Percentiles rank a stretch among this genome's conserved stretches.
Evolutionary conservation across 1,284 basidiomycete species (phyloP).

Genomic region (Agaricales sp.): DNA sequence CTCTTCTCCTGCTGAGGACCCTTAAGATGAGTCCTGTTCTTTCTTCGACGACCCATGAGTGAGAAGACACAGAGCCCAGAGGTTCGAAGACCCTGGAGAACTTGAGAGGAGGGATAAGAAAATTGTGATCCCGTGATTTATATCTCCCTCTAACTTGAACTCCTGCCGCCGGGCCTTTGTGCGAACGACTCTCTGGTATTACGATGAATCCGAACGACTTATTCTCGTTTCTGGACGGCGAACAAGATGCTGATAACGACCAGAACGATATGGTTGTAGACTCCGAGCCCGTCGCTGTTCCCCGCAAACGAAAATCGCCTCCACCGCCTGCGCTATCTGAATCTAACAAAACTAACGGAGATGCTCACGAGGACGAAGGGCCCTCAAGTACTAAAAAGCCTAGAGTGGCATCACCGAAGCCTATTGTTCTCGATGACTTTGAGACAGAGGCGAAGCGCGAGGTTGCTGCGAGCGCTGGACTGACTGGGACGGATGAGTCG

Average conservation of each 20-base stretch:
- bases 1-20: conserved; percentile 27
- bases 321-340: conserved; percentile 2
- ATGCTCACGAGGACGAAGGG: conserved; percentile 7
- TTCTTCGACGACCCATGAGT: conserved; percentile 68
- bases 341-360: neutral
- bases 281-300: neutral
- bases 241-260: conserved; percentile 14
- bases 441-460: conserved; percentile 85
- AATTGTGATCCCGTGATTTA: neutral
- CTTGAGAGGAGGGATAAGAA: neutral
- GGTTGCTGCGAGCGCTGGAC: conserved; percentile 74
- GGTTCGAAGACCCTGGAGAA: neutral
- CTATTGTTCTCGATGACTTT: conserved; percentile 82
- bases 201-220: conserved; percentile 24
- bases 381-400: conserved; percentile 33
- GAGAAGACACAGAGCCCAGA: neutral
- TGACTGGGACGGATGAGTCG: conserved; percentile 60
- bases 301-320: conserved; percentile 13
- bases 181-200: neutral
- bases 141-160: neutral
- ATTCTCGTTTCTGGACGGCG: conserved; percentile 32
- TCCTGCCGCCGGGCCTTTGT: conserved; percentile 2
- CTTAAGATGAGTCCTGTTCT: conserved; percentile 84
- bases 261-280: conserved; percentile 10
- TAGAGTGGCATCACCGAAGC: conserved; percentile 40